Percentiles rank a stretch among this genome's conserved stretches.
phyloP scores from a whole-genome alignment of 2,329 filamentous ascomycete genomes.

The Alternaria panax region DNA sequence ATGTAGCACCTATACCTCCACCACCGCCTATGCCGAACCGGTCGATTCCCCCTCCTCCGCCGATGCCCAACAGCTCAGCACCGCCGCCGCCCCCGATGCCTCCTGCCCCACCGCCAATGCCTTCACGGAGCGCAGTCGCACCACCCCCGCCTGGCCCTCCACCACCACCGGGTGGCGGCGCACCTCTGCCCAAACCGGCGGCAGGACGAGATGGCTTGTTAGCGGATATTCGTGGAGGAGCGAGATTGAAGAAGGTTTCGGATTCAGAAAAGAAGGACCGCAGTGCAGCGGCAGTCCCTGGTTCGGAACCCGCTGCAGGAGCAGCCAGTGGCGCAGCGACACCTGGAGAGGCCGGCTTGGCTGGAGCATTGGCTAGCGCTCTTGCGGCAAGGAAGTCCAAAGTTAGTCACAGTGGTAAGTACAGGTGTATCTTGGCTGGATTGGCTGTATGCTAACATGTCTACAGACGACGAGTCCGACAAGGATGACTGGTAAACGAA shows the following conservation, averaged over 20 bases:
- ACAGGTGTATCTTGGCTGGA: neutral
- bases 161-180: conserved; percentile 23
- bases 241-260: conserved; percentile 76
- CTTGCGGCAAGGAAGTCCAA: conserved; percentile 88
- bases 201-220: conserved; percentile 67
- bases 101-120: conserved; percentile 52
- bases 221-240: conserved; percentile 73
- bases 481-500: conserved; percentile 73
- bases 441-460: conserved; percentile 34
- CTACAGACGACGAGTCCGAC: conserved; percentile 75
- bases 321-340: conserved; percentile 46
- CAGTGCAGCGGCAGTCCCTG: conserved; percentile 69
- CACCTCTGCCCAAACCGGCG: conserved; percentile 49
- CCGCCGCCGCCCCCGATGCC: conserved; percentile 45
- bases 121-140: conserved; percentile 33
- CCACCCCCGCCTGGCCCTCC: conserved; percentile 48
- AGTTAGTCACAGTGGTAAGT: conserved; percentile 89
- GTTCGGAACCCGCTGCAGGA: conserved; percentile 52
- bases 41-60: conserved; percentile 3
- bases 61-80: conserved; percentile 17
- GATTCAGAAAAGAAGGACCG: conserved; percentile 74
- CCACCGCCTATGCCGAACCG: conserved; percentile 18
- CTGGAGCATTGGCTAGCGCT: conserved; percentile 74
- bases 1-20: conserved; percentile 35
- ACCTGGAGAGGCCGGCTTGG: conserved; percentile 50